Conservation (phyloP, 2,329 filamentous ascomycete genomes). For the Dactylellina parvicollis region DNA sequence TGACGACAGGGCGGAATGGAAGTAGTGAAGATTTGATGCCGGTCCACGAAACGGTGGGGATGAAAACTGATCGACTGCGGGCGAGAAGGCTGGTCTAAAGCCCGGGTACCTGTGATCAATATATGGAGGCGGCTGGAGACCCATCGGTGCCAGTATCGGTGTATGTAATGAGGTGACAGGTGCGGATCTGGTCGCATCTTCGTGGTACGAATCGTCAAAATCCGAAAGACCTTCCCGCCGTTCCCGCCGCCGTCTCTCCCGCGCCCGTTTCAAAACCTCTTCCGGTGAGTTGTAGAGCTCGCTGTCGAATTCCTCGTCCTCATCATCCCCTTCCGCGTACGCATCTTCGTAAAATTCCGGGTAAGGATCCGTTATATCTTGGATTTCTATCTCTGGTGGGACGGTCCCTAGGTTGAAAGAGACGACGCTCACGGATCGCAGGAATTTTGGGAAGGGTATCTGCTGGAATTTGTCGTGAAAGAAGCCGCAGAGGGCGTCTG, state of each 20-base stretch:
- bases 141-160: constrained; percentile 37
- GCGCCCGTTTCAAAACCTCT: constrained; percentile 58
- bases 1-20: constrained; percentile 78
- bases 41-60: constrained; percentile 37
- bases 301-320: constrained; percentile 63
- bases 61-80: constrained; percentile 56
- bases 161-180: constrained; percentile 41
- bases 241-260: constrained; percentile 59
- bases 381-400: constrained; percentile 85
- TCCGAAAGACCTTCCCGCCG: constrained; percentile 57
- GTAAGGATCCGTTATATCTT: constrained; percentile 94
- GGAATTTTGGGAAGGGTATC: constrained; percentile 89
- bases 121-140: constrained; percentile 45
- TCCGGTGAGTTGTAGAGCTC: constrained; percentile 56
- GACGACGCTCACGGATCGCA: constrained; percentile 93
- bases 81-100: constrained; percentile 53
- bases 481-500: constrained; percentile 87
- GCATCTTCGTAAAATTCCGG: constrained; percentile 95
- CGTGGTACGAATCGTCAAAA: constrained; percentile 37
- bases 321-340: constrained; percentile 70
- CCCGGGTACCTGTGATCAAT: constrained; percentile 52
- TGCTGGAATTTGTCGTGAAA: constrained; percentile 96
- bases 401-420: constrained; percentile 90
- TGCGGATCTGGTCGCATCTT: constrained; percentile 12
- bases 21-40: constrained; percentile 79